Conservation (phyloP, 352 stramenopile genomes). For the Plasmopara viticola region DNA sequence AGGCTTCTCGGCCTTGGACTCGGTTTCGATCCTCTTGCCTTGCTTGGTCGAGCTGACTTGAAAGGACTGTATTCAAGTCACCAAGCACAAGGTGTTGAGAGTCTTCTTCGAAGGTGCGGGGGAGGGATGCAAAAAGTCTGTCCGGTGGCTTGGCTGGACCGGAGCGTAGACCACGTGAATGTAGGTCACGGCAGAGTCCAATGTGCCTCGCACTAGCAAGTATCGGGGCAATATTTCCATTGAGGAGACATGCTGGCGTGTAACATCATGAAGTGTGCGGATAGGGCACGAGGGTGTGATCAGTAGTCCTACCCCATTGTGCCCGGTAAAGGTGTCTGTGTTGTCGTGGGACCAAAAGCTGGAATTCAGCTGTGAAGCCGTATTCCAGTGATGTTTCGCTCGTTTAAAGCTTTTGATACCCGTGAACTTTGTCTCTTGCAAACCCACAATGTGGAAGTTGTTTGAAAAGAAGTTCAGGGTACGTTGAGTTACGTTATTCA, state of each 20-base stretch:
- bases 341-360: conserved; percentile 2
- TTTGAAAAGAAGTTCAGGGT: background rate
- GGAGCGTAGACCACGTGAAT: too few species aligned
- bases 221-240: too few species aligned
- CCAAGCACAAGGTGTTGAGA: too few species aligned
- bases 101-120: too few species aligned
- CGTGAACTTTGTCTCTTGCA: background rate
- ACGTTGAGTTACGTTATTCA: background rate
- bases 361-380: conserved; percentile 1
- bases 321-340: background rate
- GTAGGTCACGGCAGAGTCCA: too few species aligned
- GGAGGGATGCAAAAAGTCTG: too few species aligned
- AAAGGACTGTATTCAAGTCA: too few species aligned
- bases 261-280: background rate
- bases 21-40: too few species aligned
- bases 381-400: conserved; percentile 2
- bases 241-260: background rate
- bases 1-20: too few species aligned
- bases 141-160: too few species aligned
- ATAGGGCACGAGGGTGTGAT: background rate
- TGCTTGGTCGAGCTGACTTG: too few species aligned
- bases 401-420: conserved; percentile 2
- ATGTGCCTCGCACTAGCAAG: too few species aligned
- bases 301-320: background rate
- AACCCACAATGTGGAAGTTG: background rate